Base-by-base conservation (phyloP, 495 filamentous ascomycete genomes). In the Talaromyces stipitatus region DNA sequence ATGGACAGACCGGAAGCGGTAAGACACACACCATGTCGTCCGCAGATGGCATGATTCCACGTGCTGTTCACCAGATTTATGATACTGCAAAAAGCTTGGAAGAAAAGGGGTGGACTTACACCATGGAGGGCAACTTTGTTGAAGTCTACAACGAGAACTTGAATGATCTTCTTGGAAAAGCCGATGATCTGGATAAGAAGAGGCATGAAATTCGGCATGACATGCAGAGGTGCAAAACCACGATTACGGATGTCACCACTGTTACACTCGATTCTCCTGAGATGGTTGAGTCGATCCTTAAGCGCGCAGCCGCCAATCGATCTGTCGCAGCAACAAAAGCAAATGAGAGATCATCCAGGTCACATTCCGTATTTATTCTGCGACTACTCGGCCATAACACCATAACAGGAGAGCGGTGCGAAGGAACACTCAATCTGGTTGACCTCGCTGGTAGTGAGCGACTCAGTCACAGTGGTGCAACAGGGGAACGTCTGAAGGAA, bases 81-180 rank as follows among this genome's bases (percentile, higher is more conserved):
- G 82, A 89, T 46, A 92, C 89, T 4, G 88, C 94, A 23, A 85
- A 82, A 58, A 72, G 83, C 36, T 75, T 99, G 16, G 81, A 89
- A 61, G 89, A 91, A 59, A 95, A 96, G 67, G 94, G 91, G 29
- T 99, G 94, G 94, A 79, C 79, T 28, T 99, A 97, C 67, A 87
- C 80, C 0, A 95, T 99, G 85, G 89, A 92, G 65, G 94, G 95
- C 5, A 88, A 86, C 58, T 99, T 97, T 64, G 85, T 99, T n/a
- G 94, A 99, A 67, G 95, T 99, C 24, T 97, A 99, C 80, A 97
- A 99, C 62, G 94, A 99, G 65, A 91, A 91, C 59, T 78, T 97
- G 59, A 91, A 97, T 70, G 94, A 99, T 68, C 76, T 99, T 2
- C 82, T 99, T 10, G 88, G 90, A 8, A 83, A 82, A 28, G 76